Base-by-base conservation (phyloP, 2,329 filamentous ascomycete species). In the Stagonosporopsis chrysanthemi region DNA sequence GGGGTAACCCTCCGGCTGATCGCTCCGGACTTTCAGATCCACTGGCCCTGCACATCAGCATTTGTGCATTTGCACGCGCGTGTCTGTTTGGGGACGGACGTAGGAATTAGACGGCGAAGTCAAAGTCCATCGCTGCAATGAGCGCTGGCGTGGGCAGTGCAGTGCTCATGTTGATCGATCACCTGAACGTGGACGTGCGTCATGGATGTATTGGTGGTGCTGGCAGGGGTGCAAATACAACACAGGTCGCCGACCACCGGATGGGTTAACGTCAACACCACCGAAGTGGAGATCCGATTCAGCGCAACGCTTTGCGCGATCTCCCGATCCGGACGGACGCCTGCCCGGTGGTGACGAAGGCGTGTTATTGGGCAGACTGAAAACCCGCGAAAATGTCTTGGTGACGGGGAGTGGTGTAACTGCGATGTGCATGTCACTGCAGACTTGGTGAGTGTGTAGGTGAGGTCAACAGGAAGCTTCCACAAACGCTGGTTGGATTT, bases 1-100 rank as follows among this genome's bases (percentile, higher is more conserved):
- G 54, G 54, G 54, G 19, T 52, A 45, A n/a, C 54, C 54, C 43
- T n/a, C 22, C 54, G 24, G 47, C 9, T 14, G 54, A 39, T 47
- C 38, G 24, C 15, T 29, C 31, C 42, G 24, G 47, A 47, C 42
- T 38, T 24, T 28, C 24, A 33, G 24, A 31, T 52, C 54, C 42
- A 39, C 31, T 56, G 54, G 54, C 54, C 54, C 42, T 52, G 54
- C 47, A 47, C 54, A 43, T 52, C 54, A 47, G 23, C 53, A 47
- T 51, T 39, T 41, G 47, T 56, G 29, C 33, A 44, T 52, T 26
- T 33, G 15, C 39, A 47, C 17, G 19, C 29, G 19, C 31, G 15
- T 6, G 14, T 15, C 42, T 17, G 17, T 24, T 33, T 47, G 26
- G 19, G 43, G 47, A 40, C 12, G 28, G n/a, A 6, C 15, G 19